Evolutionary conservation across 2,329 filamentous ascomycete genomes (phyloP).

Genomic region (Metarhizium album): DNA sequence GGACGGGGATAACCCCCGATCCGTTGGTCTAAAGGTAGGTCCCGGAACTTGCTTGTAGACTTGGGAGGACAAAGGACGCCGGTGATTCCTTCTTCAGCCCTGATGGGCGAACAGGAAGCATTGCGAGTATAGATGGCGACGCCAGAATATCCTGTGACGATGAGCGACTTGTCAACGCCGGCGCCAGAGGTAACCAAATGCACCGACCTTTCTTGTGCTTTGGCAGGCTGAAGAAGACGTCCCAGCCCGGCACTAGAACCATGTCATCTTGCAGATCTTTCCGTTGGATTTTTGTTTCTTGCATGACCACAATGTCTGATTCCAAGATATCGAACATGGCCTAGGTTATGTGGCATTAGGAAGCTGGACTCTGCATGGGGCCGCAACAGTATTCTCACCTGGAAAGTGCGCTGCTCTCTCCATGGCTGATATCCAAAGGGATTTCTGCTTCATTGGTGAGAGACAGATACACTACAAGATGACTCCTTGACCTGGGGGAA

Average conservation of each 20-base stretch:
- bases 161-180: neutral
- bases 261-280: conserved; percentile 92
- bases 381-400: conserved; percentile 32
- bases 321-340: conserved; percentile 91
- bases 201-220: conserved; percentile 80
- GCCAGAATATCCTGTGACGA: conserved; percentile 72
- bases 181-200: neutral
- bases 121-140: conserved; percentile 94
- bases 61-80: conserved; percentile 68
- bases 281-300: conserved; percentile 91
- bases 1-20: conserved; percentile 81
- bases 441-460: conserved; percentile 40
- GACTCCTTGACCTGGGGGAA: neutral
- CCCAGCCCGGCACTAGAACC: conserved; percentile 90
- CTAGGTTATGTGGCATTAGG: conserved; percentile 26
- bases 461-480: neutral
- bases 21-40: conserved; percentile 60
- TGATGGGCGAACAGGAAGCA: conserved; percentile 71
- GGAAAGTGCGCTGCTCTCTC: conserved; percentile 59
- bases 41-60: conserved; percentile 58
- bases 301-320: conserved; percentile 87
- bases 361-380: neutral
- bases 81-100: conserved; percentile 87
- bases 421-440: conserved; percentile 80
- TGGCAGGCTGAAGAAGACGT: conserved; percentile 89